Conservation (phyloP, 176 grass and related monocot species). For the Triticum turgidum region DNA sequence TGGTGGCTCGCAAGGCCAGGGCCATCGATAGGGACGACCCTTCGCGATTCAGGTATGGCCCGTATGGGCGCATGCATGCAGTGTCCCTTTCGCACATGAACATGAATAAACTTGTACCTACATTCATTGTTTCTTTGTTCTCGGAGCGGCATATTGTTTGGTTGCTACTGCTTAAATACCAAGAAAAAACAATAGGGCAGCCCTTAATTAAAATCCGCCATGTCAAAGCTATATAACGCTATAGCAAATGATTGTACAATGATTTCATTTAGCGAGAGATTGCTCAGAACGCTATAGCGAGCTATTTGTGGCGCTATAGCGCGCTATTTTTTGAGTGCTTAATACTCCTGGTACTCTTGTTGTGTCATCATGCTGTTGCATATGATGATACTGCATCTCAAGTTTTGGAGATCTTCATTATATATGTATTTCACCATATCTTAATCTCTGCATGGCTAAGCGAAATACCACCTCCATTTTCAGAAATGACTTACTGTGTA, state of each 20-base stretch:
- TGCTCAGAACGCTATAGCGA: too few relatives aligned
- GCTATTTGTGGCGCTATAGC: too few relatives aligned
- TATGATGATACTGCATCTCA: background rate
- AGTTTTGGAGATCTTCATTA: background rate
- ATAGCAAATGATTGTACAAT: too few relatives aligned
- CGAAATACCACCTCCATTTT: background rate
- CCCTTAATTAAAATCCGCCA: too few relatives aligned
- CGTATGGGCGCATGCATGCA: constrained; percentile 10
- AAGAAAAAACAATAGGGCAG: too few relatives aligned
- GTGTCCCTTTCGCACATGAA: background rate
- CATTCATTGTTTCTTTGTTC: background rate
- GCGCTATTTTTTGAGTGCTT: too few relatives aligned
- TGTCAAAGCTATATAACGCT: too few relatives aligned
- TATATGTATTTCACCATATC: background rate
- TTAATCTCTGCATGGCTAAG: background rate
- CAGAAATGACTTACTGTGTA: background rate
- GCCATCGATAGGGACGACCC: constrained; percentile 51
- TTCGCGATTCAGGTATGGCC: constrained; percentile 66
- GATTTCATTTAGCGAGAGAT: too few relatives aligned
- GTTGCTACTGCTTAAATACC: background rate
- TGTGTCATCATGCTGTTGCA: background rate
- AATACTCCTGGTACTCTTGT: background rate
- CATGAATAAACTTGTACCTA: background rate
- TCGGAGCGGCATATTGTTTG: background rate
- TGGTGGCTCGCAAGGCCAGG: constrained; percentile 54